Base-by-base conservation (phyloP, 163 green algal genomes). In the Coccomyxa subellipsoidea region DNA sequence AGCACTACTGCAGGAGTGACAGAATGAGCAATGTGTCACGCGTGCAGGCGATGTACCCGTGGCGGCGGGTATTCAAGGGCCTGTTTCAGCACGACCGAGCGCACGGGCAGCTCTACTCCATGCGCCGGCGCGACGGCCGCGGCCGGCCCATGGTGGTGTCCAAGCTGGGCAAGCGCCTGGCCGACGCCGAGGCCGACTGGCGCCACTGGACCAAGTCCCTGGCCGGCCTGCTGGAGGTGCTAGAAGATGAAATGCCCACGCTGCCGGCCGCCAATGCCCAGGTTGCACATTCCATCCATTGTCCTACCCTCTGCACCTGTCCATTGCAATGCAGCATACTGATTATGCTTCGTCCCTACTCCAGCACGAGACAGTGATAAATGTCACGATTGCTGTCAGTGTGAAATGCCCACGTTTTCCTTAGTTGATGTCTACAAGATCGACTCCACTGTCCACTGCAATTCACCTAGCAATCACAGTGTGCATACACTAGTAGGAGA, bases 11-110 rank as follows among this genome's bases (percentile, higher is more conserved):
- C n/a, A n/a, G n/a, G n/a, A n/a, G n/a, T n/a, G n/a, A n/a, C n/a
- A n/a, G n/a, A n/a, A n/a, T n/a, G n/a, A n/a, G n/a, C n/a, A n/a
- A 2, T 59, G 47, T 59, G 3, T 7, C 23, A 0, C 23, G n/a
- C 71, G 4, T 80, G n/a, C 86, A 93, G 87, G 89, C 89, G 80
- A 84, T 95, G 40, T 90, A 92, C 79, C 88, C 92, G 53, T 96
- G 92, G 92, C 86, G 92, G 7, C 84, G 88, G 12, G 86, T 93
- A 59, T 90, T 95, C 79, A 85, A 90, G 25, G 84, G 86, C 32
- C 82, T 93, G 47, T 94, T 92, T 78, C 54, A 76, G 3, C 84
- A 88, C 40, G 91, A 94, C 79, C 35, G 71, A 21, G 18, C 5
- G 37, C 37, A 37, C 34, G 27, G 78, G 29, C 6, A 73, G 8